Evolutionary conservation across 2,329 filamentous ascomycete species (phyloP).

Genomic region (Microcyclospora tardicrescens): DNA sequence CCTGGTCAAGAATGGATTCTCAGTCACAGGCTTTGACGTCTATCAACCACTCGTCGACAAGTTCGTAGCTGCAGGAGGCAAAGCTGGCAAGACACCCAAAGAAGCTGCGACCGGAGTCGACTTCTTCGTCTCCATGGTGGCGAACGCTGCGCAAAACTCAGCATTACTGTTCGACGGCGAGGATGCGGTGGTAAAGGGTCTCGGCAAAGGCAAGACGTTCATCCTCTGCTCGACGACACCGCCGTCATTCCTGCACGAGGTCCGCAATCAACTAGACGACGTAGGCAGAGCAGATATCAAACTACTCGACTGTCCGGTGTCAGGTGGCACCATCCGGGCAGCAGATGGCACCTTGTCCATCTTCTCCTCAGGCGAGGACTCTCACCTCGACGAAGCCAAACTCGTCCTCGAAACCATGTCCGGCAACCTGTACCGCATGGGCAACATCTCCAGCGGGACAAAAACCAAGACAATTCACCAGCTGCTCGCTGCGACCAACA

Average conservation of each 20-base stretch:
- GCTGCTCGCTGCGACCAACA: slow-evolving; percentile 46
- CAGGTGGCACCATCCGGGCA: slow-evolving; percentile 54
- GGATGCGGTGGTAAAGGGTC: slow-evolving; percentile 37
- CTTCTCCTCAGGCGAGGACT: slow-evolving; percentile 50
- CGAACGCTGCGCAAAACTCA: slow-evolving; percentile 56
- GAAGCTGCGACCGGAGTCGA: slow-evolving; percentile 47
- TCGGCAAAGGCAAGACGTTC: slow-evolving; percentile 47
- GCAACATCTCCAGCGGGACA: slow-evolving; percentile 40
- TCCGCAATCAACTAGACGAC: slow-evolving; percentile 43
- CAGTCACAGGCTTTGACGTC: slow-evolving; percentile 59
- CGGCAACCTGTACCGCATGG: slow-evolving; percentile 48
- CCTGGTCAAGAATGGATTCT: slow-evolving; percentile 53
- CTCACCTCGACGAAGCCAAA: slow-evolving; percentile 41
- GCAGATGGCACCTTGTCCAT: slow-evolving; percentile 62
- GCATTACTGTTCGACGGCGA: slow-evolving; percentile 49
- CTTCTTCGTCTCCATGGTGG: slow-evolving; percentile 63
- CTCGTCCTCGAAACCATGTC: slow-evolving; percentile 52
- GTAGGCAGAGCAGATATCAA: slow-evolving; percentile 47
- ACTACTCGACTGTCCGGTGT: slow-evolving; percentile 61
- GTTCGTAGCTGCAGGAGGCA: slow-evolving; percentile 51
- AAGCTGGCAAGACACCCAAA: slow-evolving; percentile 44
- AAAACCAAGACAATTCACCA: slow-evolving; percentile 48
- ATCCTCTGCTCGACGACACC: slow-evolving; percentile 60
- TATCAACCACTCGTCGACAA: slow-evolving; percentile 53
- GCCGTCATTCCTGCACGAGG: slow-evolving; percentile 49